Evolutionary conservation across 768 basidiomycete species (phyloP).

Genomic region (Solioccasus polychromus): DNA sequence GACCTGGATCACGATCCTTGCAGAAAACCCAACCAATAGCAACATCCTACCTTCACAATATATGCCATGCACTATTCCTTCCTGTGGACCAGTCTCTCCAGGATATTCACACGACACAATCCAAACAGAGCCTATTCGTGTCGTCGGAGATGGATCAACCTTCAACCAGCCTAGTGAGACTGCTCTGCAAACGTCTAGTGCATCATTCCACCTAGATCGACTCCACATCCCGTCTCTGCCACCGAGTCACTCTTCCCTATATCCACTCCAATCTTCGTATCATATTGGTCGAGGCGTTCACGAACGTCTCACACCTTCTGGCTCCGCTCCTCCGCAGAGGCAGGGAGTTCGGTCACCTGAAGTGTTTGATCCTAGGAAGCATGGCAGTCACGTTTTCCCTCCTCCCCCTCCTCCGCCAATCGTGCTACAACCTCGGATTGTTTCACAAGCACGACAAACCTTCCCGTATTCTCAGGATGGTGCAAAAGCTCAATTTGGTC

Average conservation of each 20-base stretch:
- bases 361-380: constrained; percentile 3
- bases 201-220: constrained; percentile 1
- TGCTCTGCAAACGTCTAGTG: background rate
- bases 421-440: background rate
- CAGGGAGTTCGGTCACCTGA: background rate
- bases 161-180: background rate
- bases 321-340: background rate
- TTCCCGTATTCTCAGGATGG: constrained; percentile 4
- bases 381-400: background rate
- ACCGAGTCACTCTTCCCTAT: background rate
- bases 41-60: constrained; percentile 7
- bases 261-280: background rate
- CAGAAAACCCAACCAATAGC: background rate
- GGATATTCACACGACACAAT: constrained; percentile 5
- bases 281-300: background rate
- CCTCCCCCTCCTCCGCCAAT: background rate
- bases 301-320: background rate
- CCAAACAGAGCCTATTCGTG: background rate
- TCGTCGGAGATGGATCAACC: background rate
- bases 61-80: background rate
- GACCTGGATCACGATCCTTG: background rate
- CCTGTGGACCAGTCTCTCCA: constrained; percentile 1
- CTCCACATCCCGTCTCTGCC: background rate
- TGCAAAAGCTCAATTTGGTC: background rate
- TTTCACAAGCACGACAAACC: background rate